A percentile compares a stretch with the other conserved stretches of the same genome.
Evolutionary conservation across 169 alveolate species (phyloP).

Genomic region (Blepharisma undulans): DNA sequence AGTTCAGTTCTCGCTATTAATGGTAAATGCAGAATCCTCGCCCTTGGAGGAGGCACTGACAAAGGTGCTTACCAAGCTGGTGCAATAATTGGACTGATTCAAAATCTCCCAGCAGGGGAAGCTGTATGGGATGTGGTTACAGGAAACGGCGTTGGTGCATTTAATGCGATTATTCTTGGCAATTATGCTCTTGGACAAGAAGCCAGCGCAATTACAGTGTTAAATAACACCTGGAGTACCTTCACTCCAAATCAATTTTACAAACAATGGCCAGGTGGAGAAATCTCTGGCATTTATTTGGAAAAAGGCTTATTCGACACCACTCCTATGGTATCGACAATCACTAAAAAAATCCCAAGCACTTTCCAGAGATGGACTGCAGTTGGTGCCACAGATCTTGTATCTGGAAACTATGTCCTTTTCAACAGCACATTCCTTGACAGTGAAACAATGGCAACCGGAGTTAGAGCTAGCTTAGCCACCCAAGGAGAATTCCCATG

Average conservation of each 20-base stretch:
- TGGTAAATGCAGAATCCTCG: slow-evolving; percentile 51
- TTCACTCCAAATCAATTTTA: background rate
- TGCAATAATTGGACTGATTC: slow-evolving; percentile 28
- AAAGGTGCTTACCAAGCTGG: slow-evolving; percentile 57
- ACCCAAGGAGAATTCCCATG: background rate
- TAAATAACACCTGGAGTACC: background rate
- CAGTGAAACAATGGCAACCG: background rate
- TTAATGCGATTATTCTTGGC: background rate
- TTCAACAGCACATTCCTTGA: background rate
- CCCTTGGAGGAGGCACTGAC: slow-evolving; percentile 52
- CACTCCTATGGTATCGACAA: background rate
- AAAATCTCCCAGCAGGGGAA: background rate
- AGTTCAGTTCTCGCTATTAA: background rate
- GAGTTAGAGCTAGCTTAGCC: background rate
- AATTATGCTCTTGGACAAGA: background rate
- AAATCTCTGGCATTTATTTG: background rate
- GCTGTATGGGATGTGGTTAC: slow-evolving; percentile 37
- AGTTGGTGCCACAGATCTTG: slow-evolving; percentile 21
- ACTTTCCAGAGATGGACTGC: background rate
- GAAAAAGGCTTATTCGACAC: background rate
- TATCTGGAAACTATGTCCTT: background rate
- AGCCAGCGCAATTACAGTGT: background rate
- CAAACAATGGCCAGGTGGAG: slow-evolving; percentile 22
- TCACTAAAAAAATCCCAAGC: background rate
- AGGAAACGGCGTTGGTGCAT: slow-evolving; percentile 14